These are phyloP conservation scores for Capsicum rhomboideum DNA, from an alignment of 257 asterid genomes.

Conservation along the genomic window DNA sequence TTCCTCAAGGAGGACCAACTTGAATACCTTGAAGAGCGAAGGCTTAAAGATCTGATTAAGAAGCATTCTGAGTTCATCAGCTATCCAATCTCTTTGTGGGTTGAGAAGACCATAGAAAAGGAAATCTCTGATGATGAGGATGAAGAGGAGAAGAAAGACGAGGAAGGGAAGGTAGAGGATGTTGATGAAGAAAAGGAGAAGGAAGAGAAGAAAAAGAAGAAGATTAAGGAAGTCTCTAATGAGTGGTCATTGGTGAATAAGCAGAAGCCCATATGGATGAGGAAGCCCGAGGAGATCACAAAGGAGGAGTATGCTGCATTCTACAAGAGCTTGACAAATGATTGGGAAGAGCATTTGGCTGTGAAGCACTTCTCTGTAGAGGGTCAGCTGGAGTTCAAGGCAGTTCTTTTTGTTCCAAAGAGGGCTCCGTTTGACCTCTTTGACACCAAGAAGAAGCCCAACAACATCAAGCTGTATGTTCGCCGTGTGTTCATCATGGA, in stretches of 20 bases:
- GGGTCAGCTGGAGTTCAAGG: conserved; percentile 64
- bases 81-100: conserved; percentile 55
- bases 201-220: conserved; percentile 57
- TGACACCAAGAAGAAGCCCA: conserved; percentile 54
- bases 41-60: conserved; percentile 50
- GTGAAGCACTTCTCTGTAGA: conserved; percentile 67
- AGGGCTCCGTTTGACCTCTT: conserved; percentile 63
- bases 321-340: conserved; percentile 62
- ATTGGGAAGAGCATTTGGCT: conserved; percentile 63
- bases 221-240: conserved; percentile 59
- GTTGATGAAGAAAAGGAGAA: conserved; percentile 55
- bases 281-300: conserved; percentile 60
- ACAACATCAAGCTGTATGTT: conserved; percentile 56
- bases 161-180: conserved; percentile 56
- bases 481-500: conserved; percentile 64
- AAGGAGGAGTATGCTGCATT: conserved; percentile 66
- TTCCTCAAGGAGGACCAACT: conserved; percentile 61
- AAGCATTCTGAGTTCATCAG: conserved; percentile 65
- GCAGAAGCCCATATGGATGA: conserved; percentile 68
- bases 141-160: conserved; percentile 55
- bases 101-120: conserved; percentile 57
- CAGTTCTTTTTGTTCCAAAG: conserved; percentile 55
- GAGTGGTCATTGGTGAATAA: conserved; percentile 62
- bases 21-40: conserved; percentile 62
- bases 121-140: conserved; percentile 66